Percentiles rank a stretch among this genome's conserved stretches.
Evolutionary conservation across 768 basidiomycete species (phyloP).

Genomic region (Hortiboletus campestris): DNA sequence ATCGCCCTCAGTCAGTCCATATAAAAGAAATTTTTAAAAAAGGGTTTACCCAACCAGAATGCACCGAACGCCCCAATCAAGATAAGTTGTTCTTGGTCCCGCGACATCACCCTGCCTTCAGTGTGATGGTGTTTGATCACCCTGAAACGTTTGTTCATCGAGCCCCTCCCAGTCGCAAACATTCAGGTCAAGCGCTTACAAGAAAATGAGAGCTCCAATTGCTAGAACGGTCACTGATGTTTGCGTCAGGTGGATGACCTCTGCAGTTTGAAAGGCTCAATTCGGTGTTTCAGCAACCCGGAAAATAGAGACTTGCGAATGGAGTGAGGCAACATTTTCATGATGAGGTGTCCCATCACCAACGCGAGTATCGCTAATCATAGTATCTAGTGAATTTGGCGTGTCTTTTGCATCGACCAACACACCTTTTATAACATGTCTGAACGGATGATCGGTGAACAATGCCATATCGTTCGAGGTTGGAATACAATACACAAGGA

Average conservation of each 20-base stretch:
- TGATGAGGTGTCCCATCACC: constrained; percentile 48
- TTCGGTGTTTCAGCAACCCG: constrained; percentile 1
- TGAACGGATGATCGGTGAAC: constrained; percentile 34
- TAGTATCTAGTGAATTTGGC: constrained; percentile 8
- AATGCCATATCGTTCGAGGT: constrained; percentile 27
- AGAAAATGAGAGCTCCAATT: constrained; percentile 58
- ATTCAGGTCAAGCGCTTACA: constrained; percentile 45
- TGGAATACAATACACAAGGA: constrained; percentile 12
- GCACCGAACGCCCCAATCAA: constrained; percentile 70
- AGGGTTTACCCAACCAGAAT: constrained; percentile 69
- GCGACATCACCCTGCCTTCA: constrained; percentile 58
- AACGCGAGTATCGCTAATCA: constrained; percentile 47
- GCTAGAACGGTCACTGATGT: constrained; percentile 71
- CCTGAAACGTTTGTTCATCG: constrained; percentile 35
- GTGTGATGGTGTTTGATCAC: constrained; percentile 60
- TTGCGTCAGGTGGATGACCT: constrained; percentile 66
- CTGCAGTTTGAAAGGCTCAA: constrained; percentile 33
- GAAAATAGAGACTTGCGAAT: constrained; percentile 29
- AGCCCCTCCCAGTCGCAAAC: background rate
- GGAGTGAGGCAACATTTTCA: constrained; percentile 43
- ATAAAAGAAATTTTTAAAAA: background rate
- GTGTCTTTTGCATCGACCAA: background rate
- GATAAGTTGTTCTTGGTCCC: constrained; percentile 70
- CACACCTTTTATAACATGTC: constrained; percentile 33
- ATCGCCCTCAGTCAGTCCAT: constrained; percentile 1